Conservation (phyloP, 768 basidiomycete genomes). For the Phylloporus rhodoxanthus region DNA sequence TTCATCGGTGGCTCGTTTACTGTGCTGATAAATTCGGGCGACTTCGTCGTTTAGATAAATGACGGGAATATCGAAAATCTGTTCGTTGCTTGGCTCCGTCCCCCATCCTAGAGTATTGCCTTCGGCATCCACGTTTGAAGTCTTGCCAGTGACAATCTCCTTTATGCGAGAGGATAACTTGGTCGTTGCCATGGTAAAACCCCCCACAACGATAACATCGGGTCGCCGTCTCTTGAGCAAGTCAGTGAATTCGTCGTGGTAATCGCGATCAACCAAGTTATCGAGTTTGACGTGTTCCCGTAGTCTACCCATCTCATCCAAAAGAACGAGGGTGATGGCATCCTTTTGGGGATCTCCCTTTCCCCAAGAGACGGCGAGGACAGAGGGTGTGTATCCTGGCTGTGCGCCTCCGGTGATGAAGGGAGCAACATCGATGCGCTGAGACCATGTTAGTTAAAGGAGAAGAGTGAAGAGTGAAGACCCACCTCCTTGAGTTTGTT, state of each 20-base stretch:
- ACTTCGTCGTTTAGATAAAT: conserved; percentile 87
- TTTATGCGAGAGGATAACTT: conserved; percentile 64
- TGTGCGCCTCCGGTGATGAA: conserved; percentile 58
- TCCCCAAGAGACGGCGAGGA: conserved; percentile 91
- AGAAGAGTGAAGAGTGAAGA: conserved; percentile 16
- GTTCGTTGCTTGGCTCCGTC: conserved; percentile 33
- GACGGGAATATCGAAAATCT: conserved; percentile 58
- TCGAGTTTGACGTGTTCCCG: conserved; percentile 89
- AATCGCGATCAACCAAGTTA: conserved; percentile 69
- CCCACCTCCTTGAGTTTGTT: conserved; percentile 64
- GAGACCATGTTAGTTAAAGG: conserved; percentile 12
- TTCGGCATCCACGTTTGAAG: conserved; percentile 21
- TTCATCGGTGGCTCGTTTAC: conserved; percentile 77
- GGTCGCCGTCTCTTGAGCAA: conserved; percentile 79
- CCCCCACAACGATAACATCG: conserved; percentile 84
- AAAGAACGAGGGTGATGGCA: conserved; percentile 74
- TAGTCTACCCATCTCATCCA: conserved; percentile 85
- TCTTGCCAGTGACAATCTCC: conserved; percentile 39
- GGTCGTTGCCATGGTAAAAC: conserved; percentile 77
- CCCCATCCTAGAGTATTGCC: conserved; percentile 20
- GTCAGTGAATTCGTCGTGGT: conserved; percentile 70
- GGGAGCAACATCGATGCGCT: conserved; percentile 84
- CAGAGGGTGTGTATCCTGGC: conserved; percentile 65
- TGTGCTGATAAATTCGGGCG: conserved; percentile 90
- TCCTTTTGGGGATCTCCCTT: conserved; percentile 92